Evolutionary conservation across 306 rosid species (phyloP).

Genomic region (Spatholobus suberectus): DNA sequence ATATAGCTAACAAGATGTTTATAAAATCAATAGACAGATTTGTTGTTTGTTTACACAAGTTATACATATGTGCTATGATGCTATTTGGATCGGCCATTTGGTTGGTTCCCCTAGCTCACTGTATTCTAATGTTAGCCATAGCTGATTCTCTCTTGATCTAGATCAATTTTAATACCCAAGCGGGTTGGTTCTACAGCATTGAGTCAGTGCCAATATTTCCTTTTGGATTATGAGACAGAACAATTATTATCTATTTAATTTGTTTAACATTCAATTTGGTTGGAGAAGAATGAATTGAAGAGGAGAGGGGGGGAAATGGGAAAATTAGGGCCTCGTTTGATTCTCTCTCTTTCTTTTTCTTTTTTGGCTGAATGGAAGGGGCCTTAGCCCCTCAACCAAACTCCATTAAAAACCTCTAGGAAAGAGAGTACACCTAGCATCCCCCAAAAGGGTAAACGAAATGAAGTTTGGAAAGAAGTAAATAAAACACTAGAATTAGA

Average conservation of each 20-base stretch:
- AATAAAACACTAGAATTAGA: too few relatives aligned
- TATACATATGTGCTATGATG: background rate
- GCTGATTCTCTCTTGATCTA: background rate
- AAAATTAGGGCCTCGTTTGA: background rate
- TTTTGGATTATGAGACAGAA: background rate
- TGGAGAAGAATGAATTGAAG: background rate
- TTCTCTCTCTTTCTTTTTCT: too few relatives aligned
- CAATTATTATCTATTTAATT: background rate
- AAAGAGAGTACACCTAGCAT: too few relatives aligned
- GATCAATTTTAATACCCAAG: background rate
- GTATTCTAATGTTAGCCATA: background rate
- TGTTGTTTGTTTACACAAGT: background rate
- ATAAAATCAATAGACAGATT: background rate
- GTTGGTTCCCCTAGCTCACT: background rate
- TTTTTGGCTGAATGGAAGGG: too few relatives aligned
- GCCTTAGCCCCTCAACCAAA: too few relatives aligned
- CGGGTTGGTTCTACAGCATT: background rate
- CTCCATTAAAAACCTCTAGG: too few relatives aligned
- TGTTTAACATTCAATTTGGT: background rate
- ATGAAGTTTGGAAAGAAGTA: too few relatives aligned
- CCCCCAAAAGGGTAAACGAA: too few relatives aligned
- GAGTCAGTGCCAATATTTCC: background rate
- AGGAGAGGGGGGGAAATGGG: background rate
- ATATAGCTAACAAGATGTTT: slow-evolving; percentile 18
- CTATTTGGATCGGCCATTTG: background rate